Base-by-base conservation (phyloP, 768 basidiomycete species). In the Mycena vitilis region DNA sequence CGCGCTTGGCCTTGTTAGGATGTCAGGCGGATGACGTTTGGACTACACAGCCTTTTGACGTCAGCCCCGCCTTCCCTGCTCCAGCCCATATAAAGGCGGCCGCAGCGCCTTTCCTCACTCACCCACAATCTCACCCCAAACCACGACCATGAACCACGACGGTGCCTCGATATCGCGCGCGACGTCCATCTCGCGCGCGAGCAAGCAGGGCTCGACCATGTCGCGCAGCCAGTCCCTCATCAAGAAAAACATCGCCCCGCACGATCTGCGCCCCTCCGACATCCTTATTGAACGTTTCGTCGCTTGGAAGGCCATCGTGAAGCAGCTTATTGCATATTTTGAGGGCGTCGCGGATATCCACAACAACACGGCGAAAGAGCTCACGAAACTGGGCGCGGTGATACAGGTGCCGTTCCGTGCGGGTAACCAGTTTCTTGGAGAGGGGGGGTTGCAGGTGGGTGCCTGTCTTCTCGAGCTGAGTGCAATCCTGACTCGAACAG, bases 371-470 rank as follows among this genome's bases (percentile, higher is more conserved):
- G 95, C 96, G 15, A 89, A 89, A 69, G 97, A 99, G 80, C 87
- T 98, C 75, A 93, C 92, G 8, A 96, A 97, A 78, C 89, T 99
- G 51, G 93, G 94, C 12, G 95, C 91, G 2, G 95, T 99, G 68
- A 97, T 99, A 68, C 97, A 99, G 78, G 97, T 99, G 0, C 98
- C 98, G 0, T 99, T 99, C 83, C 85, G 92, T 42, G 88, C 94
- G 4, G 96, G 96, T 9, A 97, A 98, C 80, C 97, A 99, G 83
- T 99, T 99, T 77, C 85, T 99, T 5, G 98, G 98, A n/a, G 96
- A 99, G 78, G 95, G 94, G 15, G 97, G 98, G 55, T 83, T 99
- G 56, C 95, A 96, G 87, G 91, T n/a, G n/a, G n/a, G n/a, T n/a
- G n/a, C n/a, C n/a, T n/a, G n/a, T n/a, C n/a, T n/a, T n/a, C n/a